Percentiles rank a stretch among this genome's conserved stretches.
These are phyloP conservation scores for Oemleria cerasiformis DNA, from an alignment of 306 rosid species.

Conservation along the genomic window DNA sequence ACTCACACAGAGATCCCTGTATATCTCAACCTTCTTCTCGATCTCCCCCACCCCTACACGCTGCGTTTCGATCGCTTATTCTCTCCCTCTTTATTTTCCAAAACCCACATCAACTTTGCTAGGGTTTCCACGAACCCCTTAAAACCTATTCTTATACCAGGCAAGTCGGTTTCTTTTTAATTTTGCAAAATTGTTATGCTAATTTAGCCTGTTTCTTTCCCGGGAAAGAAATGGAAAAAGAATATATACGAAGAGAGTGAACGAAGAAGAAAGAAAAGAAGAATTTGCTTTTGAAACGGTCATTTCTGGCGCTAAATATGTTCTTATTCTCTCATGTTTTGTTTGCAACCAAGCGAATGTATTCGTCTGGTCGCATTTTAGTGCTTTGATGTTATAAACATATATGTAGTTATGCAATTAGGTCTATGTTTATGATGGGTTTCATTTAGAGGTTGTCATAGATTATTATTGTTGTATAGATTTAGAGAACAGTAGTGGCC, in stretches of 20 bases:
- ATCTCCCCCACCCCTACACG: conserved; percentile 17
- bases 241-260: not conserved
- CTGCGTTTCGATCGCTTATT: conserved; percentile 19
- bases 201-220: conserved; percentile 26
- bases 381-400: not conserved
- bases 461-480: conserved; percentile 1
- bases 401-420: not conserved
- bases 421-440: not conserved
- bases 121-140: conserved; percentile 50
- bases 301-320: not conserved
- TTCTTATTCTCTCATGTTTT: conserved; percentile 10
- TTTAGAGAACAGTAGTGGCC: not conserved
- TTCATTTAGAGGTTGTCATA: not conserved
- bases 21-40: conserved; percentile 20
- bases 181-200: not conserved
- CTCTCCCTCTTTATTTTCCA: not conserved
- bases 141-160: conserved; percentile 14
- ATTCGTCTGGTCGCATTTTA: not conserved
- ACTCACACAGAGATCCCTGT: conserved; percentile 37
- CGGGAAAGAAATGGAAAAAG: conserved; percentile 9
- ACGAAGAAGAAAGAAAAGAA: not conserved
- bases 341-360: not conserved
- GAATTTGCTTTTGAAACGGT: conserved; percentile 18
- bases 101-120: conserved; percentile 27
- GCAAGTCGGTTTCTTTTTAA: conserved; percentile 27